A percentile compares a stretch with the other conserved stretches of the same genome.
Conservation (phyloP, 2,329 filamentous ascomycete genomes). For the Apiospora koreana region DNA sequence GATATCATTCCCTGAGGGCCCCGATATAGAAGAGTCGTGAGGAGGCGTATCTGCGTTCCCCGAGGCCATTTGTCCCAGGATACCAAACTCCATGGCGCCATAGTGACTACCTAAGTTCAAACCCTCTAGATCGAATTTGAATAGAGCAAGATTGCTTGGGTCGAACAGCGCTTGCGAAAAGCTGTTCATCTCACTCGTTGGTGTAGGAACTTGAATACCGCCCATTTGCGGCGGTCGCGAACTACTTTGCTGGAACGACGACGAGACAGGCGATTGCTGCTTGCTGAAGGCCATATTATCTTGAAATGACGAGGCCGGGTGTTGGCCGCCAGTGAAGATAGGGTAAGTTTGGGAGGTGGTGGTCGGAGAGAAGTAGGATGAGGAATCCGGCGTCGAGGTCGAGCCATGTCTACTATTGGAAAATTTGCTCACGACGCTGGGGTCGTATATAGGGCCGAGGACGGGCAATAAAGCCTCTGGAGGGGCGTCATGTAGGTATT, state of each 20-base stretch:
- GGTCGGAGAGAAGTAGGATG: conserved; percentile 50
- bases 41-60: conserved; percentile 79
- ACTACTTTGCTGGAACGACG: conserved; percentile 64
- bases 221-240: conserved; percentile 45
- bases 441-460: conserved; percentile 70
- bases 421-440: conserved; percentile 49
- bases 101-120: conserved; percentile 97
- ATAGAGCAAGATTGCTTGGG: conserved; percentile 86
- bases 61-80: conserved; percentile 95
- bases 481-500: conserved; percentile 96
- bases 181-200: conserved; percentile 47
- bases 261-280: conserved; percentile 74
- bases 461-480: conserved; percentile 88
- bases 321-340: conserved; percentile 50
- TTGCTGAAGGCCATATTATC: conserved; percentile 58
- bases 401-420: conserved; percentile 50
- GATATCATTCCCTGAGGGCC: conserved; percentile 38
- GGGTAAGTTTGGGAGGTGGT: conserved; percentile 48
- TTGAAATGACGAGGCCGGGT: conserved; percentile 45
- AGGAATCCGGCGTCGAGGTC: conserved; percentile 47
- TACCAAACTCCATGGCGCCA: conserved; percentile 91
- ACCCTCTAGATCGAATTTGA: conserved; percentile 94
- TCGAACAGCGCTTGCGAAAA: conserved; percentile 73
- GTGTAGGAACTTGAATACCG: conserved; percentile 50
- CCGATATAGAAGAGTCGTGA: conserved; percentile 57